Evolutionary conservation across 768 basidiomycete genomes (phyloP).

Genomic region (Suillus placidus): DNA sequence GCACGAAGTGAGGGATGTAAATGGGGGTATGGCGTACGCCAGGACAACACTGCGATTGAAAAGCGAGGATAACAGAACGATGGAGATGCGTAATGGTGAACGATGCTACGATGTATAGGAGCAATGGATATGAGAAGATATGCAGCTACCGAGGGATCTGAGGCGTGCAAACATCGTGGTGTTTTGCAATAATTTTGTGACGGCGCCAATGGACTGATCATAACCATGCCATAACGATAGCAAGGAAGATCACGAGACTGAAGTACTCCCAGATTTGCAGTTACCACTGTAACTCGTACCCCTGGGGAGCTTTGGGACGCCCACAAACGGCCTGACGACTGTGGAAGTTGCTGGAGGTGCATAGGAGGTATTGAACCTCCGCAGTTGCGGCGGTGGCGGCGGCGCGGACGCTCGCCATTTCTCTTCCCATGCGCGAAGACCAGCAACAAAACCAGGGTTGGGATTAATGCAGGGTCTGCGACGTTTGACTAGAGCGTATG

Average conservation of each 20-base stretch:
- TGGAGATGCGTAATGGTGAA: background rate
- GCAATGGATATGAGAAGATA: background rate
- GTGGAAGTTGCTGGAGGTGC: slow-evolving; percentile 1
- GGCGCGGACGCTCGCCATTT: slow-evolving; percentile 29
- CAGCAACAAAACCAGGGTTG: slow-evolving; percentile 72
- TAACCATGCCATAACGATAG: background rate
- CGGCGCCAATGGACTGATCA: background rate
- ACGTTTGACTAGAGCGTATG: slow-evolving; percentile 59
- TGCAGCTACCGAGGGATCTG: background rate
- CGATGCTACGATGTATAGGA: background rate
- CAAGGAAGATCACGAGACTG: slow-evolving; percentile 4
- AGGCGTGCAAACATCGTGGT: background rate
- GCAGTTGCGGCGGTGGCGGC: slow-evolving; percentile 24
- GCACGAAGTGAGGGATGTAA: background rate
- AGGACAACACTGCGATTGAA: background rate
- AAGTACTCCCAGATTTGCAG: background rate
- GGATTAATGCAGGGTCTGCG: slow-evolving; percentile 76
- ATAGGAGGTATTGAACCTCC: slow-evolving; percentile 35
- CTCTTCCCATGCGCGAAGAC: slow-evolving; percentile 60
- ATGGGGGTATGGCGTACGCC: slow-evolving; percentile 3
- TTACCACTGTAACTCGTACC: slow-evolving; percentile 27
- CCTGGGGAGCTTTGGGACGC: slow-evolving; percentile 22
- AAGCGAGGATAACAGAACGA: background rate
- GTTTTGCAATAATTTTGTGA: background rate
- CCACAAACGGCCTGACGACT: background rate